Evolutionary conservation across 176 grass and related monocot genomes (phyloP).

Genomic region (Musa itinerans): DNA sequence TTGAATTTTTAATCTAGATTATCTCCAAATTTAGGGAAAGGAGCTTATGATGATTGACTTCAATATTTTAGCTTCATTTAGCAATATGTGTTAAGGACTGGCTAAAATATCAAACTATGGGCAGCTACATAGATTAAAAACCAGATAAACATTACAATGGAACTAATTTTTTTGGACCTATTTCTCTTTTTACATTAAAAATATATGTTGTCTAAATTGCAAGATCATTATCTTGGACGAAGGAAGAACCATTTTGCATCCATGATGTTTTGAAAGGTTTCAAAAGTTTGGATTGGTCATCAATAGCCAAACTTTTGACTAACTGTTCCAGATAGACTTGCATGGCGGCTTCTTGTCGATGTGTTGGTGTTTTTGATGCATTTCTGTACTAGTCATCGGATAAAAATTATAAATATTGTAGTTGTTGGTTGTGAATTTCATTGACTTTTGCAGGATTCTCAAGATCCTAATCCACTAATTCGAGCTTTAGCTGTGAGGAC

Average conservation of each 20-base stretch:
- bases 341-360: not conserved
- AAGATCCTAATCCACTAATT: slow-evolving; percentile 98
- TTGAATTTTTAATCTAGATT: not conserved
- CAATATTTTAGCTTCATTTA: not conserved
- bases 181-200: not conserved
- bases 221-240: not conserved
- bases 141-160: not conserved
- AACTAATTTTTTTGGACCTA: not conserved
- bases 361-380: not conserved
- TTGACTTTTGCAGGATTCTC: slow-evolving; percentile 55
- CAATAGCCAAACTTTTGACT: too few relatives aligned
- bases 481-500: slow-evolving; percentile 97
- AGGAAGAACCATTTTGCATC: too few relatives aligned
- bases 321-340: not conserved
- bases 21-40: not conserved
- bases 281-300: too few relatives aligned
- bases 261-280: too few relatives aligned
- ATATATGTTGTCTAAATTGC: not conserved
- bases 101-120: not conserved
- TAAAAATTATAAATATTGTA: not conserved
- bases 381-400: not conserved
- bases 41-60: not conserved
- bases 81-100: not conserved
- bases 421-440: not conserved
- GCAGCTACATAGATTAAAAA: not conserved